Conservation (phyloP, 345 rosid species). For the Murraya koenigii region DNA sequence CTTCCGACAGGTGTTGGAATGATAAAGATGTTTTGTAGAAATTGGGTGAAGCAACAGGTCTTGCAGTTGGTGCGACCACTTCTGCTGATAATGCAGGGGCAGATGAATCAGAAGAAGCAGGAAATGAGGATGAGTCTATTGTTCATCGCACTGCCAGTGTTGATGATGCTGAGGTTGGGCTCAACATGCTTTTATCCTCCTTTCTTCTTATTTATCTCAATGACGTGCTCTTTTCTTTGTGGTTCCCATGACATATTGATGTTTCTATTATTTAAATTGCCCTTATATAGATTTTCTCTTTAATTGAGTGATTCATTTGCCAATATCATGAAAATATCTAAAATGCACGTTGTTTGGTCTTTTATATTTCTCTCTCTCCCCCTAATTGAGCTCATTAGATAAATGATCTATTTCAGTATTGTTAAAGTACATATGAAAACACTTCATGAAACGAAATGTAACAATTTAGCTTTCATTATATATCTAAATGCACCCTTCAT, state of each 20-base stretch:
- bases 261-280: background rate
- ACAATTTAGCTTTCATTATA: background rate
- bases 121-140: conserved; percentile 81
- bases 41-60: conserved; percentile 98
- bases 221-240: background rate
- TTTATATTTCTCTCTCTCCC: background rate
- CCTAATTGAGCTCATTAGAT: background rate
- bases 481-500: background rate
- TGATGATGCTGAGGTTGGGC: conserved; percentile 88
- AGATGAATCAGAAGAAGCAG: conserved; percentile 69
- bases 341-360: background rate
- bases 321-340: background rate
- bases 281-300: background rate
- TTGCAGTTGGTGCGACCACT: conserved; percentile 65
- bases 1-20: conserved; percentile 75
- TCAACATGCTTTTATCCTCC: background rate
- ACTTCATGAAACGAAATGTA: background rate
- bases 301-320: background rate
- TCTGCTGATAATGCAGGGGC: conserved; percentile 51
- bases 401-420: background rate
- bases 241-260: background rate
- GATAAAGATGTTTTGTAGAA: conserved; percentile 84
- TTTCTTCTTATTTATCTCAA: background rate
- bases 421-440: background rate
- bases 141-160: conserved; percentile 88